Evolutionary conservation across 1,284 basidiomycete genomes (phyloP).

Genomic region (Volvariella volvacea): DNA sequence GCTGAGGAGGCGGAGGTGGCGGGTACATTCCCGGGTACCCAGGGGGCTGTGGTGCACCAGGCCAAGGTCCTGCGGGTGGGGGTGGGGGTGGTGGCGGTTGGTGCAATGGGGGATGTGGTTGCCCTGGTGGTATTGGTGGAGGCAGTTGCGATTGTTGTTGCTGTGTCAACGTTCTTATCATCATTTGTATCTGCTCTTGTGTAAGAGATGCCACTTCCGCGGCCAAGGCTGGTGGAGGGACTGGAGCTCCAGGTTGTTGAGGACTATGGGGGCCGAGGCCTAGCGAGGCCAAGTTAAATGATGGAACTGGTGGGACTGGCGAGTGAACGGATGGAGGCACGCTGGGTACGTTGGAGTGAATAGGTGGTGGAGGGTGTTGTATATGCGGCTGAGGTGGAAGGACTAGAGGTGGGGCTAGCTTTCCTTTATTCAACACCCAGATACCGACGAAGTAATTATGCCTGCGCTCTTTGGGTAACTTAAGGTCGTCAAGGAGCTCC

Average conservation of each 20-base stretch:
- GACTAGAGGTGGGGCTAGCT: constrained; percentile 36
- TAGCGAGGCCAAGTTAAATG: background rate
- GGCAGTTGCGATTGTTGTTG: background rate
- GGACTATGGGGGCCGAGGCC: constrained; percentile 4
- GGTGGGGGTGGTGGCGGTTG: constrained; percentile 14
- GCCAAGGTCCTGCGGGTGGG: background rate
- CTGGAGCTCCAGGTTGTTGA: constrained; percentile 5
- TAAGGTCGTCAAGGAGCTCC: constrained; percentile 78
- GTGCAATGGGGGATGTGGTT: constrained; percentile 9
- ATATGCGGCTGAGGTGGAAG: constrained; percentile 21
- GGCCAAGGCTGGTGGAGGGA: constrained; percentile 23
- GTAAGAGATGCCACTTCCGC: constrained; percentile 51
- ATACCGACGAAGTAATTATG: constrained; percentile 73
- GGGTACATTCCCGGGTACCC: constrained; percentile 4
- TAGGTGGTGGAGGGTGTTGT: constrained; percentile 12
- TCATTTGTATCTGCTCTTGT: constrained; percentile 53
- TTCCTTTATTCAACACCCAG: constrained; percentile 76
- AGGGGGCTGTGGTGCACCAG: constrained; percentile 4
- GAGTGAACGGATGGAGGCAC: background rate
- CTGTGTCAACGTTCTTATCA: constrained; percentile 39
- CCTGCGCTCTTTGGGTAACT: constrained; percentile 56
- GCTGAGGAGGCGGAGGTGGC: constrained; percentile 7
- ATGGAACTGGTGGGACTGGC: background rate
- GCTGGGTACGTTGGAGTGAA: constrained; percentile 9
- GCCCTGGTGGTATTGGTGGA: constrained; percentile 2